A percentile compares a stretch with the other conserved stretches of the same genome.
Conservation (phyloP, 202 grass and related monocot genomes). For the Bolboschoenoplectus hybrid region DNA sequence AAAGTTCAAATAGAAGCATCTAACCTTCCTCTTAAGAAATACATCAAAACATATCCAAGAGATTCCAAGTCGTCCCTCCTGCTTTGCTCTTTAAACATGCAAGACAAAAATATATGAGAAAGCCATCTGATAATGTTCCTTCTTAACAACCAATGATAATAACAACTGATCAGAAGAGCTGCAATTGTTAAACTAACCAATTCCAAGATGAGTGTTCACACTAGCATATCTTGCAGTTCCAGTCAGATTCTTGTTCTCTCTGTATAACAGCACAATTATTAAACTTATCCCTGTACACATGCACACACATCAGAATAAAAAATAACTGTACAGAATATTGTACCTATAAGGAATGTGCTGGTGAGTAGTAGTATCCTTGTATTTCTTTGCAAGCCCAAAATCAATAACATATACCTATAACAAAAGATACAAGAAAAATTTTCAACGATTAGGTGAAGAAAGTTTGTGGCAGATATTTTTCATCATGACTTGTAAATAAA, state of each 20-base stretch:
- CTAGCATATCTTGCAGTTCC: constrained; percentile 91
- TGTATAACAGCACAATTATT: constrained; percentile 42
- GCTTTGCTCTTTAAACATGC: constrained; percentile 61
- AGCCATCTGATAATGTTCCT: constrained; percentile 6
- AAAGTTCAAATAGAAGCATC: constrained; percentile 6
- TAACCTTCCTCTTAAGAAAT: constrained; percentile 85
- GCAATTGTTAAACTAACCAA: constrained; percentile 52
- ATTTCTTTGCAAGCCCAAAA: constrained; percentile 96
- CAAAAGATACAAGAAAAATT: background rate
- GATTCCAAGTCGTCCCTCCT: constrained; percentile 85
- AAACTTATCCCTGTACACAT: constrained; percentile 32
- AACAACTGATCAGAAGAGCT: background rate
- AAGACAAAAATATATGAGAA: constrained; percentile 15
- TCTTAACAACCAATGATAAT: constrained; percentile 17
- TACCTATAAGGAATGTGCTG: constrained; percentile 98
- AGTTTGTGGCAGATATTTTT: background rate
- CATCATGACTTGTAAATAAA: background rate
- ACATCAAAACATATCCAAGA: constrained; percentile 84
- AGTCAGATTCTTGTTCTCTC: constrained; percentile 88
- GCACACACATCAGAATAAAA: constrained; percentile 29
- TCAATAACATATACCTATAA: constrained; percentile 91
- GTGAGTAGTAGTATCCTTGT: constrained; percentile 74
- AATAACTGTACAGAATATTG: constrained; percentile 18
- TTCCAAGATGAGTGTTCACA: constrained; percentile 95
- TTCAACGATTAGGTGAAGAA: background rate